Base-by-base conservation (phyloP, 805 yeast species). In the Ogataea zsoltii region DNA sequence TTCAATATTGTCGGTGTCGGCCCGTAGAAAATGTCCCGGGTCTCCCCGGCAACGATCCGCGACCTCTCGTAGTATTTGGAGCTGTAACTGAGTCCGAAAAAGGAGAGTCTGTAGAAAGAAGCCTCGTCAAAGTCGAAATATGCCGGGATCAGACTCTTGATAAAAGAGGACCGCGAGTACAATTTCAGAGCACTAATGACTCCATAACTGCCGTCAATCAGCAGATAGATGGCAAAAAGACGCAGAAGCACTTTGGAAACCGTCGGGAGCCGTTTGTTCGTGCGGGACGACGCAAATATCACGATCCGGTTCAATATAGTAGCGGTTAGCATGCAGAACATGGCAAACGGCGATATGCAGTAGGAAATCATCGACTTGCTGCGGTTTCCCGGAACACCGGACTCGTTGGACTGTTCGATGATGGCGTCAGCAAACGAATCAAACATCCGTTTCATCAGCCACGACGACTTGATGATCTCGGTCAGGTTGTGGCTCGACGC, bases 241-340 rank as follows among this genome's bases (percentile, higher is more conserved):
- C 80, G 68, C 30, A 80, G 55, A 6, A 71, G 11, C 4, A 68
- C 31, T 23, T 53, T 58, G 9, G 68, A 61, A 10, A 61, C 13
- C 6, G 17, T 12, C 0, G 71, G 74, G 30, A 74, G 56, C 30
- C 62, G 51, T 29, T 64, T 57, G 32, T 70, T 70, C 17, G 75
- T 61, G 43, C 82, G 57, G 6, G 80, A 65, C 0, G 82, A 68
- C 2, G 86, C 82, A 72, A 82, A 79, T 3, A 78, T 76, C 16
- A 73, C 68, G 3, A 83, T 75, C 51, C 88, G 65, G 60, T 83
- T 82, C 49, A 82, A 63, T 2, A 80, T 54, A 4, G 82, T 65
- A 1, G 84, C 86, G 51, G 81, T 77, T 7, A 76, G 57, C 73
- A 81, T 77, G 60, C 85, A 80, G 23, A 71, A 66, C 19, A 73